Percentiles rank a stretch among this genome's conserved stretches.
Evolutionary conservation across 2,329 filamentous ascomycete genomes (phyloP).

Genomic region (Dothideomycetes sp.): DNA sequence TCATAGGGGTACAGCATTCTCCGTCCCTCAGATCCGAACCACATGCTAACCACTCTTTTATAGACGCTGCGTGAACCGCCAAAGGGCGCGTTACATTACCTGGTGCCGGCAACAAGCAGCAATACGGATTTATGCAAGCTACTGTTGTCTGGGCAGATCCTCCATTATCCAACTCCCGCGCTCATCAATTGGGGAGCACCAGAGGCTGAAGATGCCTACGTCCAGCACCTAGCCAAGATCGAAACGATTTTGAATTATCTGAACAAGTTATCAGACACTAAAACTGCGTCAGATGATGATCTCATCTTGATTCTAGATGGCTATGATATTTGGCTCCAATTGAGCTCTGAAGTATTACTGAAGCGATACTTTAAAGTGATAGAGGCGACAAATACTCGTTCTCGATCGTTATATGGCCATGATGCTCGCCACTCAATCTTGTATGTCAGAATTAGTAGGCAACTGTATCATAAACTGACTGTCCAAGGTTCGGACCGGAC

Average conservation of each 20-base stretch:
- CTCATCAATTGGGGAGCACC: slow-evolving; percentile 34
- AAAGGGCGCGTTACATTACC: slow-evolving; percentile 34
- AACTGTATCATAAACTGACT: too few relatives aligned
- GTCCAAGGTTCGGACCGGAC: slow-evolving; percentile 21
- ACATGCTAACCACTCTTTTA: too few relatives aligned
- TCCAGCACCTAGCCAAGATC: slow-evolving; percentile 35
- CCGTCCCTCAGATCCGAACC: too few relatives aligned
- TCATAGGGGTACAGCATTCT: neutral
- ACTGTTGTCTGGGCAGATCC: slow-evolving; percentile 45
- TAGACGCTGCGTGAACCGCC: neutral
- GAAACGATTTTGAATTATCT: slow-evolving; percentile 38
- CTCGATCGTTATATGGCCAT: neutral
- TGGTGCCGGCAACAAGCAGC: slow-evolving; percentile 39
- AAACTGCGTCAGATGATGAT: slow-evolving; percentile 35
- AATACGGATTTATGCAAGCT: slow-evolving; percentile 46
- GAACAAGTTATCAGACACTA: too few relatives aligned
- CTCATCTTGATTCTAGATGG: slow-evolving; percentile 54
- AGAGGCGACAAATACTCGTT: neutral
- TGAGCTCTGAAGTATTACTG: slow-evolving; percentile 52
- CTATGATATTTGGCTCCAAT: slow-evolving; percentile 54
- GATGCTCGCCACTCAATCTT: slow-evolving; percentile 5
- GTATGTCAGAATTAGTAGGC: too few relatives aligned
- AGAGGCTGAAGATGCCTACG: slow-evolving; percentile 22
- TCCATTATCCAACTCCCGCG: slow-evolving; percentile 48
- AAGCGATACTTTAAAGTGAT: slow-evolving; percentile 46